Conservation (phyloP, 73 alveolate genomes). For the Tetrahymena malaccensis region DNA sequence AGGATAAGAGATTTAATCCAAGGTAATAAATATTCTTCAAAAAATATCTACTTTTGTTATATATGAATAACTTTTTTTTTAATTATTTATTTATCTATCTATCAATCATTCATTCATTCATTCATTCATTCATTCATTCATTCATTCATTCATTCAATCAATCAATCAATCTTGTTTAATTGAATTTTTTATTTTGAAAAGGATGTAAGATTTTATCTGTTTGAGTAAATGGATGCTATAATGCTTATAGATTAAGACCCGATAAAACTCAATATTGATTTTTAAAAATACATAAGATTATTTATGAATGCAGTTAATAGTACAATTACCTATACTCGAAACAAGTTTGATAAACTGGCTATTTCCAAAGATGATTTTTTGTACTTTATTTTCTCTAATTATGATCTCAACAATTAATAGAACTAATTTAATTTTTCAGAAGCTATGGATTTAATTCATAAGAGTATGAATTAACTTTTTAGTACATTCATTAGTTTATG, state of each 20-base stretch:
- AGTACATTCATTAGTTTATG: conserved; percentile 1
- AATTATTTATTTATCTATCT: no score
- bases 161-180: no score
- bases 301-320: not conserved
- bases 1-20: not conserved
- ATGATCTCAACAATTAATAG: not conserved
- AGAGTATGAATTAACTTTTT: not conserved
- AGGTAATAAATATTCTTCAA: not conserved
- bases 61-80: no score
- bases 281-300: not conserved
- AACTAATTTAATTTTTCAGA: not conserved
- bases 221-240: not conserved
- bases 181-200: no score
- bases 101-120: not conserved
- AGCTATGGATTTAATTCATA: not conserved
- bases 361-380: not conserved
- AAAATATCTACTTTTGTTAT: not conserved
- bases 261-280: not conserved
- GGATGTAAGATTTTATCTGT: not conserved
- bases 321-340: not conserved
- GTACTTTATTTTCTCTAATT: conserved; percentile 13
- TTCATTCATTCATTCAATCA: no score
- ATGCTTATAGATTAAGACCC: not conserved
- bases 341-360: not conserved
- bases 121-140: no score